phyloP scores from a whole-genome alignment of 192 early-diverging fungal species.

The Geosiphon pyriformis region DNA sequence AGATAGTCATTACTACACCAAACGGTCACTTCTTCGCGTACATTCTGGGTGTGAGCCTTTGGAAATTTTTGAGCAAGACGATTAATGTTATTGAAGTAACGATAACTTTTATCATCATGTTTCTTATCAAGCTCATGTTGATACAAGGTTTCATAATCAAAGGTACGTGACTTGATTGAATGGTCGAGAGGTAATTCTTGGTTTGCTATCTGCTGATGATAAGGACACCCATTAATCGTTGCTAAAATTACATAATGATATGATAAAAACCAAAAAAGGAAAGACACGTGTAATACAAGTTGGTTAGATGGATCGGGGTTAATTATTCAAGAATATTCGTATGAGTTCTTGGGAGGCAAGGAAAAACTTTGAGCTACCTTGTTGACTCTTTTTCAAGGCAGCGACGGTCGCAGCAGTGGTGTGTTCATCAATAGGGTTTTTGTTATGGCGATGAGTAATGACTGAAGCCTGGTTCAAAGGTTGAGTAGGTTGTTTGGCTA shows the following conservation, averaged over 20 bases:
- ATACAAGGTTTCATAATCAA: conserved; percentile 92
- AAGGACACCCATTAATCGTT: too few species aligned
- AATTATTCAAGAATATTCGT: too few species aligned
- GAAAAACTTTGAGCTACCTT: background rate
- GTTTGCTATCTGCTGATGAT: conserved; percentile 35
- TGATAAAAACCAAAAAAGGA: too few species aligned
- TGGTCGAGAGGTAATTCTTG: conserved; percentile 38
- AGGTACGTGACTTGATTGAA: conserved; percentile 41
- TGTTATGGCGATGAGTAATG: conserved; percentile 31
- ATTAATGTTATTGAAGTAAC: conserved; percentile 99
- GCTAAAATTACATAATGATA: too few species aligned
- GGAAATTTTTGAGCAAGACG: conserved; percentile 90
- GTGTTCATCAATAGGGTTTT: conserved; percentile 26
- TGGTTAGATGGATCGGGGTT: too few species aligned
- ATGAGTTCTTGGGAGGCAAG: too few species aligned
- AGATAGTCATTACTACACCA: conserved; percentile 99
- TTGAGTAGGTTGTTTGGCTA: conserved; percentile 29
- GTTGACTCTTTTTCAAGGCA: background rate
- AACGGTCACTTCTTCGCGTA: conserved; percentile 87
- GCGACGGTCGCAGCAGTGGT: background rate
- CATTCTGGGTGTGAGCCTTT: conserved; percentile 83
- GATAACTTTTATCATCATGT: conserved; percentile 93
- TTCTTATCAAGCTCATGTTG: conserved; percentile 86
- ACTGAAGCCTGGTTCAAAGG: conserved; percentile 33
- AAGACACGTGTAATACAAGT: too few species aligned